Percentiles rank a stretch among this genome's conserved stretches.
Conservation (phyloP, 768 basidiomycete species). For the Austroboletus eburneus region DNA sequence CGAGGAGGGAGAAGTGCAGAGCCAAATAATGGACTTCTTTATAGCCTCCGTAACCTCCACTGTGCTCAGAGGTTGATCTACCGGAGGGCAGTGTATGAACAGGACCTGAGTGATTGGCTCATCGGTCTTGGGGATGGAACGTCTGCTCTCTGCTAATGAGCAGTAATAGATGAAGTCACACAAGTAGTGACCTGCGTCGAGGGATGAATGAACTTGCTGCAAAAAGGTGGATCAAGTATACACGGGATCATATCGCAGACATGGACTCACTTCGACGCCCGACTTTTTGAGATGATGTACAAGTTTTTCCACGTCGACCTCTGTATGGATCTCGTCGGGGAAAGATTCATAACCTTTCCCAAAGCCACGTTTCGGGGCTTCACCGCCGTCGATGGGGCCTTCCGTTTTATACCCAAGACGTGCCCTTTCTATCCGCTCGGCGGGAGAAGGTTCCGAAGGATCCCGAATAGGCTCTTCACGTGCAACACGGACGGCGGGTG, state of each 20-base stretch:
- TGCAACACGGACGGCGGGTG: slow-evolving; percentile 37
- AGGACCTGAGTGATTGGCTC: slow-evolving; percentile 44
- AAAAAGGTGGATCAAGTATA: slow-evolving; percentile 5
- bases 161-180: slow-evolving; percentile 78
- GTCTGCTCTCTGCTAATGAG: slow-evolving; percentile 65
- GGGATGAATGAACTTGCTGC: slow-evolving; percentile 66
- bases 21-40: slow-evolving; percentile 57
- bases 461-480: slow-evolving; percentile 21
- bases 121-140: slow-evolving; percentile 31
- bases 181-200: slow-evolving; percentile 73
- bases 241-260: not conserved
- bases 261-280: slow-evolving; percentile 29
- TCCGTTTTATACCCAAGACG: slow-evolving; percentile 29
- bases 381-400: slow-evolving; percentile 23
- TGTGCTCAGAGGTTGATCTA: slow-evolving; percentile 58
- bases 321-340: slow-evolving; percentile 34
- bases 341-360: slow-evolving; percentile 36
- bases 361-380: slow-evolving; percentile 33
- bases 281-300: slow-evolving; percentile 33
- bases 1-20: slow-evolving; percentile 32
- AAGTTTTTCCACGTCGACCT: slow-evolving; percentile 34
- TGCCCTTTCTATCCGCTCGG: slow-evolving; percentile 27
- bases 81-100: slow-evolving; percentile 70
- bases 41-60: slow-evolving; percentile 67
- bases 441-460: slow-evolving; percentile 21